Evolutionary conservation across 371 early-diverging fungal species (phyloP), one percentile per base, ranked within the genome.

Genomic region (Rhizomucor pusillus): DNA sequence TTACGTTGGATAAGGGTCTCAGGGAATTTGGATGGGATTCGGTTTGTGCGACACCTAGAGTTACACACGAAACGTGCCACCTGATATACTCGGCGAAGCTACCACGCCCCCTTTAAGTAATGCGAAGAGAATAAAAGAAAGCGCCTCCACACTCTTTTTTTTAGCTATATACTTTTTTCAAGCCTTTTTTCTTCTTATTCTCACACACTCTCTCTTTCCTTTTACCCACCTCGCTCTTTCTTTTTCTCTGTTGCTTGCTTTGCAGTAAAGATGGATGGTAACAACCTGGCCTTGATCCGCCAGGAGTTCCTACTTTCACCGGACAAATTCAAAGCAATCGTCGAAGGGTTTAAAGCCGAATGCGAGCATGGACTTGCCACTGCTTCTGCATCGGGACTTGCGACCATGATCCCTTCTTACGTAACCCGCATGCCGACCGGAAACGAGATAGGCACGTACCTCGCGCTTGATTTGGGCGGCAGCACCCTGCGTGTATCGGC

Each of bases 401-500:
- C 77, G 18, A 72, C 80, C 41, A 75, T 68, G 80, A 82, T 91
- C 59, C 95, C 93, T n/a, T 90, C 92, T 3, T 94, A 80, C 69
- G 91, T 94, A 47, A 79, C 80, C 29, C 65, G 77, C 12, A 66
- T 87, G 19, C 94, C 94, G 18, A 85, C 82, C 18, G 94, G 94
- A 29, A 66, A 79, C 41, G 94, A 94, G 59, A 84, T 76, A 13
- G 94, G 93, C 43, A 81, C 82, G 25, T 92, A 79, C 70, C 73
- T 95, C 24, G 91, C 93, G n/a, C 73, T 95, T 36, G 96, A 95
- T 68, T 72, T 94, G 46, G 94, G 94, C 37, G 96, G 94, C 23
- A 90, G 92, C 54, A 93, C 93, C 63, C 81, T 94, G 56, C 87
- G 94, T 33, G 90, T 91, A 2, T 82, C 85, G 54, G 83, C 85